A percentile compares a stretch with the other conserved stretches of the same genome.
Conservation (phyloP, 169 alveolate species). For the Besnoitia besnoiti region DNA sequence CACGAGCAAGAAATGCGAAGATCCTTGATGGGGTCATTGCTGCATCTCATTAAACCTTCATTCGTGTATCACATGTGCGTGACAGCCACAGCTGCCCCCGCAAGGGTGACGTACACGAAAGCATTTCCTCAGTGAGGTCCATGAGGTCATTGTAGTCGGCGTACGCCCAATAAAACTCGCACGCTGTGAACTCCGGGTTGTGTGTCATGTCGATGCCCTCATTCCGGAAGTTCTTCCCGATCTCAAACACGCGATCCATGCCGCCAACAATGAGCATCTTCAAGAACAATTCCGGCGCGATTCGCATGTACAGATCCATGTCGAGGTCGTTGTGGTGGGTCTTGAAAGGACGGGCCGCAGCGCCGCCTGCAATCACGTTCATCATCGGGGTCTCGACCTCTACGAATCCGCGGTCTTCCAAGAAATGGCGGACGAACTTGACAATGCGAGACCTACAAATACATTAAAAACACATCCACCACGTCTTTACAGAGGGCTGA, state of each 20-base stretch:
- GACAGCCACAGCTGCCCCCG: no score
- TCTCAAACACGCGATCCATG: constrained; percentile 96
- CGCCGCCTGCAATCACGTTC: constrained; percentile 97
- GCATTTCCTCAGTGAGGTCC: constrained; percentile 95
- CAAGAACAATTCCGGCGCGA: constrained; percentile 99
- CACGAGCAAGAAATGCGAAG: no score
- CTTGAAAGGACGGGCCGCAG: constrained; percentile 97
- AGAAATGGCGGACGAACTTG: constrained; percentile 82
- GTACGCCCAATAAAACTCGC: constrained; percentile 97
- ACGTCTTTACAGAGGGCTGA: no score
- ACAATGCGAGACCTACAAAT: constrained; percentile 83
- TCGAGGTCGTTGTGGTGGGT: constrained; percentile 98
- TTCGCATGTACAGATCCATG: constrained; percentile 95
- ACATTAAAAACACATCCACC: not conserved
- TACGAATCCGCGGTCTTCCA: constrained; percentile 92
- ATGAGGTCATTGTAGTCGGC: constrained; percentile 97
- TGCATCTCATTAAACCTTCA: no score
- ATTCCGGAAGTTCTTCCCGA: constrained; percentile 98
- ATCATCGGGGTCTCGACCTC: constrained; percentile 99
- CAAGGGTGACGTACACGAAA: constrained; percentile 86
- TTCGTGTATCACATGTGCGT: no score
- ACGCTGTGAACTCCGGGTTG: constrained; percentile 99
- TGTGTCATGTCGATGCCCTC: constrained; percentile 98
- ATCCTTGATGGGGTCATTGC: no score
- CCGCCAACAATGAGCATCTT: constrained; percentile 97